Conservation (phyloP, 2,329 filamentous ascomycete genomes). For the Fusarium goolgardi region DNA sequence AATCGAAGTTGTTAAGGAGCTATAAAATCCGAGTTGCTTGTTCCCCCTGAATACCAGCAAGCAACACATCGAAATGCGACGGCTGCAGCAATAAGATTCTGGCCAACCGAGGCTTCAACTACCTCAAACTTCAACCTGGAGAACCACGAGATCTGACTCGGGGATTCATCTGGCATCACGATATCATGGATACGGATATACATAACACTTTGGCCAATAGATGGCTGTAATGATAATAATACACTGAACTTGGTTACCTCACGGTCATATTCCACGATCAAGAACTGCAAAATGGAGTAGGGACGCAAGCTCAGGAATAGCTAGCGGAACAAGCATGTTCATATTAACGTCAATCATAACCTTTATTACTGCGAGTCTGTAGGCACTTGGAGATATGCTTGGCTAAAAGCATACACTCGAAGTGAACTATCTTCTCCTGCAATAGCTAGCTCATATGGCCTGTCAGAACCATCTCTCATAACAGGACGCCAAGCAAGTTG, state of each 20-base stretch:
- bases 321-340: background rate
- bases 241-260: slow-evolving; percentile 1
- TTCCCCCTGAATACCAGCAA: background rate
- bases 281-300: background rate
- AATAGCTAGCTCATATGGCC: slow-evolving; percentile 59
- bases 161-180: slow-evolving; percentile 26
- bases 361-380: slow-evolving; percentile 36
- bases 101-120: background rate
- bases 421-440: slow-evolving; percentile 72
- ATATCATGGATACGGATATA: slow-evolving; percentile 39
- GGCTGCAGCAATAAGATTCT: background rate
- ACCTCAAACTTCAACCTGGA: background rate
- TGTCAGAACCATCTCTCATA: slow-evolving; percentile 44
- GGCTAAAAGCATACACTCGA: slow-evolving; percentile 63
- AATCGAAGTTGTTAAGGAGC: slow-evolving; percentile 50
- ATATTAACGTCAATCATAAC: slow-evolving; percentile 9
- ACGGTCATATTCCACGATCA: background rate
- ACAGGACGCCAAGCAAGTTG: slow-evolving; percentile 76
- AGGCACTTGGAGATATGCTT: slow-evolving; percentile 42
- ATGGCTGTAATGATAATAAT: slow-evolving; percentile 44
- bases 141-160: background rate
- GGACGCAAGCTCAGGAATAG: background rate
- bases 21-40: slow-evolving; percentile 41
- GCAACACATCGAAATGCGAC: background rate
- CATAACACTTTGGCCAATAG: slow-evolving; percentile 22